Percentiles rank a stretch among this genome's conserved stretches.
These are phyloP conservation scores for Solanum stenotomum DNA, from an alignment of 257 asterid genomes.

Conservation along the genomic window DNA sequence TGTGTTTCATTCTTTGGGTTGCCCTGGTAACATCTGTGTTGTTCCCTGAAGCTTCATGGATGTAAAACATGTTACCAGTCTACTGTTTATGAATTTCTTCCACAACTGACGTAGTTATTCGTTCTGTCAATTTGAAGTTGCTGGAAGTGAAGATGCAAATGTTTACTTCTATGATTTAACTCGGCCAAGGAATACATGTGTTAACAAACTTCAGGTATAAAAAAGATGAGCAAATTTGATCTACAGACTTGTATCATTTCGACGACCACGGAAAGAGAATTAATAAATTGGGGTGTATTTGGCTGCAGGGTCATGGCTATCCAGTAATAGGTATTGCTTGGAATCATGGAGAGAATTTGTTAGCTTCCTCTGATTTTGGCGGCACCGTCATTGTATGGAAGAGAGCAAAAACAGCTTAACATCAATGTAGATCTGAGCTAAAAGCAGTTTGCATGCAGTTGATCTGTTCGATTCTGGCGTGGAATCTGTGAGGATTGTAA, in stretches of 20 bases:
- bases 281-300: background rate
- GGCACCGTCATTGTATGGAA: slow-evolving; percentile 98
- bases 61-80: background rate
- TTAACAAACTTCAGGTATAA: slow-evolving; percentile 88
- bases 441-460: background rate
- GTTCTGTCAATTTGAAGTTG: slow-evolving; percentile 41
- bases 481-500: background rate
- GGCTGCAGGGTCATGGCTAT: slow-evolving; percentile 81
- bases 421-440: background rate
- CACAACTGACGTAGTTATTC: slow-evolving; percentile 12
- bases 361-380: slow-evolving; percentile 98
- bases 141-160: slow-evolving; percentile 95
- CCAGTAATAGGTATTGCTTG: slow-evolving; percentile 92
- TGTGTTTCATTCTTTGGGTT: background rate
- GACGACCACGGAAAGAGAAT: background rate
- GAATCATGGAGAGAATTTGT: slow-evolving; percentile 88
- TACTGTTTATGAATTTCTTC: background rate
- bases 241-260: background rate
- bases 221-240: background rate
- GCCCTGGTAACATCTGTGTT: background rate
- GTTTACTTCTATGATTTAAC: slow-evolving; percentile 94
- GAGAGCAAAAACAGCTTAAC: slow-evolving; percentile 57
- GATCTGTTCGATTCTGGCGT: background rate
- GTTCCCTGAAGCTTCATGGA: background rate
- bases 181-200: slow-evolving; percentile 82